Evolutionary conservation across 306 rosid species (phyloP).

Genomic region (Canavalia ensiformis): DNA sequence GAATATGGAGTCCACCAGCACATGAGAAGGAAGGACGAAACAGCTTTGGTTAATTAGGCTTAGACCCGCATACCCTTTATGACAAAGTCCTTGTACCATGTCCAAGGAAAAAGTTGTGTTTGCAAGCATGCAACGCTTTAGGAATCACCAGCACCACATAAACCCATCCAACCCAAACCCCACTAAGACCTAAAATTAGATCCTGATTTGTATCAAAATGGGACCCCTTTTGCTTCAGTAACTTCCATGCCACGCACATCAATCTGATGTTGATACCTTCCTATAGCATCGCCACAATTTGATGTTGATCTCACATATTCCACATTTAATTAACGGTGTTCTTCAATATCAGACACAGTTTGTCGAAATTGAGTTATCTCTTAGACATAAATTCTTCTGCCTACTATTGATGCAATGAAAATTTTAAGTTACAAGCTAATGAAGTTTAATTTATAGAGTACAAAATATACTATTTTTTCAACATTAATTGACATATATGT

Average conservation of each 20-base stretch:
- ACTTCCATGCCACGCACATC: constrained; percentile 39
- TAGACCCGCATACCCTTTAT: not conserved
- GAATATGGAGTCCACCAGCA: constrained; percentile 35
- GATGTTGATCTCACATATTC: constrained; percentile 26
- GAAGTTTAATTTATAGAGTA: not conserved
- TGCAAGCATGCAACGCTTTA: constrained; percentile 27
- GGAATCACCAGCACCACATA: constrained; percentile 35
- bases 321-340: not conserved
- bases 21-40: constrained; percentile 17
- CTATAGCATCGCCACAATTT: constrained; percentile 26
- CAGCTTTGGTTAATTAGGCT: constrained; percentile 1
- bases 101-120: constrained; percentile 24
- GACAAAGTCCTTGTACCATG: constrained; percentile 21
- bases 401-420: constrained; percentile 3
- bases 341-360: constrained; percentile 14
- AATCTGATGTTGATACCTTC: constrained; percentile 35
- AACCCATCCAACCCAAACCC: constrained; percentile 21
- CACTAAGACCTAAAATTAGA: constrained; percentile 1
- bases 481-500: not conserved
- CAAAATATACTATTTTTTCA: not conserved
- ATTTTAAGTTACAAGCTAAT: not conserved
- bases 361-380: constrained; percentile 1
- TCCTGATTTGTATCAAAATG: constrained; percentile 6
- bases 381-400: constrained; percentile 5
- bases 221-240: constrained; percentile 39